Base-by-base conservation (phyloP, 202 grass and related monocot species). In the Carex arenaria region DNA sequence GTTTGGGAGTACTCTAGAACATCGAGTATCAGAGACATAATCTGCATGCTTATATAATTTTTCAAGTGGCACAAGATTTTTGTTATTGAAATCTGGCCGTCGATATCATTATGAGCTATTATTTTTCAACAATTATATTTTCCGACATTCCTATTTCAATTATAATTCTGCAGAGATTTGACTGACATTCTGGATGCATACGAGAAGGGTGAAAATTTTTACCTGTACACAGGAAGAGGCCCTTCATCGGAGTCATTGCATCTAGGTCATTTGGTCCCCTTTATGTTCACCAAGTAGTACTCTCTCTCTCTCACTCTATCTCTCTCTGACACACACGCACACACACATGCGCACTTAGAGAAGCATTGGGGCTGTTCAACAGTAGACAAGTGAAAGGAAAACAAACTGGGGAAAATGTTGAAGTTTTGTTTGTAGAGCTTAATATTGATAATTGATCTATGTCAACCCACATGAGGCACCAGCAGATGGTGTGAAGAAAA, bases 211-310 rank as follows among this genome's bases (percentile, higher is more conserved):
- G 88, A 93, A 63, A 95, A 87, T 43, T 98, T 98, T 84, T 98
- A 93, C 79, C 86, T 98, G 11, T 98, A 98, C 84, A 98, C 93
- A 1, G 93, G 95, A 55, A 95, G 93, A 78, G 95, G 95, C 0
- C 95, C 95, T 32, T 98, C 95, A 15, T 98, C 93, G 0, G 95
- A 95, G 88, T 87, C 93, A 1, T 71, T 98, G 86, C 95, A 98
- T 88, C 84, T 98, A 43, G 95, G 95, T 3, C 95, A 98, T 71
- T 92, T 98, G 67, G 66, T 98, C 28, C 95, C 95, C 40, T 98
- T 95, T 86, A 98, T 98, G 95, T 98, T 98, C 85, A 95, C 95
- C 38, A 98, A 93, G 95, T 98, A 91, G 87, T 26, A 32, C 7
- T 34, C 19, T 9, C 31, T 34, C 14, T 38, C 9, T 18, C 31